Base-by-base conservation (phyloP, 73 alveolate species). In the Paramecium caudatum region DNA sequence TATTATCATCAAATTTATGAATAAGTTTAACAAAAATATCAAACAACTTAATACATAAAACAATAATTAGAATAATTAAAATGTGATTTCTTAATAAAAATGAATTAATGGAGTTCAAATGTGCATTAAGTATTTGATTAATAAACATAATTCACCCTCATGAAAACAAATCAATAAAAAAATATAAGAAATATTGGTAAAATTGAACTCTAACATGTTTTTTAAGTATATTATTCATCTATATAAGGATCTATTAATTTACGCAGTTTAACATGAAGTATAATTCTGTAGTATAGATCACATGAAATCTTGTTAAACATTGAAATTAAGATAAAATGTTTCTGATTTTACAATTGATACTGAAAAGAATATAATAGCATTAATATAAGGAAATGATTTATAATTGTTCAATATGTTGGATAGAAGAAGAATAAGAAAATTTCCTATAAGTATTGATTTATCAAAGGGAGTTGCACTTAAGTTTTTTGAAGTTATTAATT, bases 401-500 rank as follows among this genome's bases (percentile, higher is more conserved):
- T 1, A 19, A 21, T 9, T 55, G n/a, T 55, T 23, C n/a, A 55
- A 55, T 19, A 37, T 55, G 23, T 27, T 55, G 3, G 23, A 16
- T 55, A 10, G 23, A 3, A 55, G 13, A 55, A 10, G 7, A 23
- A 55, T 55, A 27, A 55, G 80, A 19, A 21, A 55, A 9, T 55
- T 55, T 2, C 23, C 23, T 5, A 55, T 55, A 49, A 49, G 39
- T 49, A 49, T 49, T 21, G 70, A 49, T 19, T 21, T 7, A 3
- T 16, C 41, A 3, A 49, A 49, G 30, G 80, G 80, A 55, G 80
- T 55, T 55, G 43, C 80, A 19, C 37, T 55, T 5, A 55, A 55
- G 30, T 55, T 55, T 10, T 55, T 55, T 55, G 80, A 55, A 27
- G 80, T 55, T 27, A 10, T 19, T 55, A 27, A 27, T 19, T 9